Base-by-base conservation (phyloP, 2,329 filamentous ascomycete genomes). In the Penicillium oxalicum region DNA sequence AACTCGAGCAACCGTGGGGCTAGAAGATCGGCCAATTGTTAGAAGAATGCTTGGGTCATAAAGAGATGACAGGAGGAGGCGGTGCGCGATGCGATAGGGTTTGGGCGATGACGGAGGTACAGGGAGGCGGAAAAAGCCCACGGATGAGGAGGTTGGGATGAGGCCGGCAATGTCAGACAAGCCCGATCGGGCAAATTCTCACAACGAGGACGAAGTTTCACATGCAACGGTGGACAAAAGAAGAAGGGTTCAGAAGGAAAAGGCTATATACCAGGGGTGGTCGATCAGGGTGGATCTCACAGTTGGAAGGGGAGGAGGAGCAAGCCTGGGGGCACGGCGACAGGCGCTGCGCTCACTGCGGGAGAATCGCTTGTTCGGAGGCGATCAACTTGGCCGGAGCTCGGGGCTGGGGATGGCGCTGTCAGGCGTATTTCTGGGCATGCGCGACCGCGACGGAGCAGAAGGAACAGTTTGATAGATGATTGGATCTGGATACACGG, bases 301-400 rank as follows among this genome's bases (percentile, higher is more conserved):
- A 51, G 53, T 60, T 59, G 52, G 18, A 53, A 59, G 50, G 54
- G 49, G 52, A 56, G 29, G 52, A 50, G 35, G 53, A 55, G 51
- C 51, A 48, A 56, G 52, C 47, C 50, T 32, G 49, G 51, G 54
- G 50, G 52, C 56, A 54, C 53, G 54, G 52, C 52, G 51, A 52
- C 50, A 53, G 43, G 49, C 53, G 45, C 46, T 56, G 50, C 54
- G 51, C 45, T 53, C 44, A 40, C 46, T 60, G 61, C 57, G 59
- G 61, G 62, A 60, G 59, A 62, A 60, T 68, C 64, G 64, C 65
- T 68, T 67, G 65, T 61, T 65, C 65, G 65, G 64, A 60, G 28
- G 64, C 64, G 65, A 68, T 62, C 55, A 68, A 62, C 61, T 46
- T 52, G 45, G 2, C 44, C 60, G 56, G 60, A 62, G 51, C 48